Evolutionary conservation across 2,329 filamentous ascomycete species (phyloP).

Genomic region (Tympanopsis confertula): DNA sequence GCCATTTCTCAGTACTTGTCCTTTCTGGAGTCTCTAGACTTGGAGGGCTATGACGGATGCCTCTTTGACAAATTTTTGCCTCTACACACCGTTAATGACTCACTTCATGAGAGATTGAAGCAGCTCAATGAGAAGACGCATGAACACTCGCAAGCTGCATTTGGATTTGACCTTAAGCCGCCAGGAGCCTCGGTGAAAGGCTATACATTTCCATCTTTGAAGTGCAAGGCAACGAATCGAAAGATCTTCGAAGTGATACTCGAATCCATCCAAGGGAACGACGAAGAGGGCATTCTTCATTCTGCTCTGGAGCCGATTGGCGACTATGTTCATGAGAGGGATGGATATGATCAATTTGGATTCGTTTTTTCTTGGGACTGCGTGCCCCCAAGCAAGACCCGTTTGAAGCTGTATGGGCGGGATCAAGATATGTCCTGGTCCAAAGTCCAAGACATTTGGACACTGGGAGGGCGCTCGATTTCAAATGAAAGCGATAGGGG

Average conservation of each 20-base stretch:
- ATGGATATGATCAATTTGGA: neutral
- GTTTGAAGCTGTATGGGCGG: neutral
- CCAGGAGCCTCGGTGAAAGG: conserved; percentile 7
- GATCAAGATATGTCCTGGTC: neutral
- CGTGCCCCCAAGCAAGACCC: neutral
- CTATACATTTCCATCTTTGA: conserved; percentile 5
- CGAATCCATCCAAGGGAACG: no score
- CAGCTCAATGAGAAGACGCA: conserved; percentile 1
- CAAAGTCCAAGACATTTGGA: neutral
- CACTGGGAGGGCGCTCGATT: neutral
- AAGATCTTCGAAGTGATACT: no score
- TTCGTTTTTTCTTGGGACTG: neutral
- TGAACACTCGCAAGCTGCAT: conserved; percentile 6
- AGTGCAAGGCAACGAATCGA: no score
- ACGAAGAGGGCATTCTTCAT: no score
- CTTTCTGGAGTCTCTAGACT: no score
- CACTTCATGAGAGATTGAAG: no score
- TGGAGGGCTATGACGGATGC: no score
- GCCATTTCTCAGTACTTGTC: no score
- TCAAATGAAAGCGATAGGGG: neutral
- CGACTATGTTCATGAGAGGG: neutral
- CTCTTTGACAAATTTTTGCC: no score
- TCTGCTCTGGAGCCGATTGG: no score
- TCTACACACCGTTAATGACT: no score
- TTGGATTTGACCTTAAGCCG: conserved; percentile 8